phyloP scores from a whole-genome alignment of 345 rosid species.

The Erucastrum elatum region DNA sequence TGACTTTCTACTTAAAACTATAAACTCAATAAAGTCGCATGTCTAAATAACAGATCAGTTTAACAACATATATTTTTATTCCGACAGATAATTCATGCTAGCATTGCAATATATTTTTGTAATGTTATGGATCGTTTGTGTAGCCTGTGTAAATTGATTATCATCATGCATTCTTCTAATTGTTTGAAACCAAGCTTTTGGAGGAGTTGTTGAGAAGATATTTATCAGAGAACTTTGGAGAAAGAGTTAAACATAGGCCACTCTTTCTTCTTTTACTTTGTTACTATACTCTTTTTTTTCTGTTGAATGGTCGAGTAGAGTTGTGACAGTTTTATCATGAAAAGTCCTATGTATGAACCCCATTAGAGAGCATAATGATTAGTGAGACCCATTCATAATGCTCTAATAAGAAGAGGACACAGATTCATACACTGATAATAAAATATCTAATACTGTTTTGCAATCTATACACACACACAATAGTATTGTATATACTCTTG shows the following conservation, averaged over 20 bases:
- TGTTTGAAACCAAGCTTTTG: neutral
- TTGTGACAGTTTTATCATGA: neutral
- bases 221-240: neutral
- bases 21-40: neutral
- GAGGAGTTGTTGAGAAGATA: neutral
- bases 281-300: neutral
- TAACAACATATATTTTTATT: neutral
- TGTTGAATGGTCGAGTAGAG: neutral
- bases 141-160: neutral
- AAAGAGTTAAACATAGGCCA: neutral
- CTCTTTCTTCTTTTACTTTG: neutral
- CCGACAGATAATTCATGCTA: neutral
- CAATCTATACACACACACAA: neutral
- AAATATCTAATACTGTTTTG: neutral
- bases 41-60: neutral
- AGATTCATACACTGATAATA: neutral
- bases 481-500: neutral
- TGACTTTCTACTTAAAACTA: neutral
- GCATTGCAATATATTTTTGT: neutral
- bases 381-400: neutral
- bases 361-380: neutral
- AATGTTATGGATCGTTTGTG: neutral
- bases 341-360: neutral
- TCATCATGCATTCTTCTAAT: neutral
- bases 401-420: neutral